Conservation (phyloP, 1,284 basidiomycete species). For the Prillingera fragicola region DNA sequence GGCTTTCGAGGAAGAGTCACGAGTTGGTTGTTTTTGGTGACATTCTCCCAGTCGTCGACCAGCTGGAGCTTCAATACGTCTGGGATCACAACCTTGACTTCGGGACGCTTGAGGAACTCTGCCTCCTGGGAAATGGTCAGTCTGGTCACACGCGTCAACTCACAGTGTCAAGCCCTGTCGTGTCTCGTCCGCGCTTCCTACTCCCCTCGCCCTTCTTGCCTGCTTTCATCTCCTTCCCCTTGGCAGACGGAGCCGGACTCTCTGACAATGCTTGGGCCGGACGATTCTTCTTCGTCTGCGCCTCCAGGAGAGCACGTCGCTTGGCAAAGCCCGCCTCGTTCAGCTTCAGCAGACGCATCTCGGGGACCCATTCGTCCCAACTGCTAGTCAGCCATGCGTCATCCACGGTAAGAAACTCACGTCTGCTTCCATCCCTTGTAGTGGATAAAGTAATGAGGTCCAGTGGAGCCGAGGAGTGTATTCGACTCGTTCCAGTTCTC, state of each 20-base stretch:
- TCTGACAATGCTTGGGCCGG: conserved; percentile 18
- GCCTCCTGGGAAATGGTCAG: conserved; percentile 44
- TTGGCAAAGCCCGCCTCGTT: conserved; percentile 78
- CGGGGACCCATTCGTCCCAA: conserved; percentile 98
- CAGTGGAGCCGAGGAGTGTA: conserved; percentile 61
- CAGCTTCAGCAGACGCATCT: conserved; percentile 73
- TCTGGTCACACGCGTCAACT: conserved; percentile 8
- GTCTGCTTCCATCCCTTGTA: conserved; percentile 99
- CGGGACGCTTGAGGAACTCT: conserved; percentile 64
- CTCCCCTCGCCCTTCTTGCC: conserved; percentile 48
- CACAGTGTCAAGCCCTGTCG: conserved; percentile 38
- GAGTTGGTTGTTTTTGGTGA: conserved; percentile 92
- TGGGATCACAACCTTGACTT: conserved; percentile 85
- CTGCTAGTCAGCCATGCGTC: conserved; percentile 48
- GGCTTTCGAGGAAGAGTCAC: conserved; percentile 79
- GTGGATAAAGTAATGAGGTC: conserved; percentile 89
- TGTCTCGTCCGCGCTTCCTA: conserved; percentile 50
- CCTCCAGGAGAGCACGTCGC: conserved; percentile 55
- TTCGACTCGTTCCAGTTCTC: conserved; percentile 68
- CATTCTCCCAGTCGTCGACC: conserved; percentile 96
- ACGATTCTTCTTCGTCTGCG: conserved; percentile 44
- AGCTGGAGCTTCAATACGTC: conserved; percentile 81
- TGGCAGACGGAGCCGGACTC: conserved; percentile 19
- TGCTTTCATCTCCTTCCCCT: conserved; percentile 36
- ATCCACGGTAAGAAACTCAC: conserved; percentile 54